Evolutionary conservation across 495 filamentous ascomycete genomes (phyloP).

Genomic region (Trichoderma virens): DNA sequence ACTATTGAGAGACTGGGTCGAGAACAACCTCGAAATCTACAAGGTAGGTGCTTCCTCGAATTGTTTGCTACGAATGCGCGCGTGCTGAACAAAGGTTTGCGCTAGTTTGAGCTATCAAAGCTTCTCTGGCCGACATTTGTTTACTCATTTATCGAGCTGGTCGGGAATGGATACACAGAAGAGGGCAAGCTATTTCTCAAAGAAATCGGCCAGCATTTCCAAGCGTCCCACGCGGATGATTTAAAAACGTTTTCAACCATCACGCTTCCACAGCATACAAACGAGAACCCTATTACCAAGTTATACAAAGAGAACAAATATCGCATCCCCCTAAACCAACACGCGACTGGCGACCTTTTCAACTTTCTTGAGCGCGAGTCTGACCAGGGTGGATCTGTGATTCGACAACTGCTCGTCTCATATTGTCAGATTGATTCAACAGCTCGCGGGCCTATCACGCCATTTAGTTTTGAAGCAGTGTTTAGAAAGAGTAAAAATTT

Average conservation of each 20-base stretch:
- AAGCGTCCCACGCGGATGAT: constrained; percentile 67
- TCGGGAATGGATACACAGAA: constrained; percentile 59
- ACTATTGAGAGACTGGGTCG: constrained; percentile 70
- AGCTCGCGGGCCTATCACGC: constrained; percentile 65
- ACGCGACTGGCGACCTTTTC: constrained; percentile 69
- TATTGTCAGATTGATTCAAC: constrained; percentile 65
- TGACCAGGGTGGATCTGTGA: constrained; percentile 66
- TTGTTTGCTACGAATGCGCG: background rate
- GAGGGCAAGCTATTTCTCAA: constrained; percentile 68
- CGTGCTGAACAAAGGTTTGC: constrained; percentile 21
- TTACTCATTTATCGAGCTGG: constrained; percentile 79
- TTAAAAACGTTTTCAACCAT: constrained; percentile 60
- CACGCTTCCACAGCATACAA: constrained; percentile 66
- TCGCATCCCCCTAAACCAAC: constrained; percentile 72
- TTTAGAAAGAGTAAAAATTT: constrained; percentile 48
- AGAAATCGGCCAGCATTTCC: constrained; percentile 58
- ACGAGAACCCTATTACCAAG: constrained; percentile 60
- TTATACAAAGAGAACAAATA: constrained; percentile 81
- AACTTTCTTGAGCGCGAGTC: constrained; percentile 80
- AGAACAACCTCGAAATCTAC: constrained; percentile 86
- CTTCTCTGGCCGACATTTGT: constrained; percentile 90
- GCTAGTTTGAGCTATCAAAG: constrained; percentile 74
- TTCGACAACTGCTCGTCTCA: constrained; percentile 67
- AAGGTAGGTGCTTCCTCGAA: constrained; percentile 48
- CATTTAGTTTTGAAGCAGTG: constrained; percentile 74